Evolutionary conservation across 495 filamentous ascomycete genomes (phyloP), one percentile per base, ranked within the genome.

Genomic region (Trichoderma reesei): DNA sequence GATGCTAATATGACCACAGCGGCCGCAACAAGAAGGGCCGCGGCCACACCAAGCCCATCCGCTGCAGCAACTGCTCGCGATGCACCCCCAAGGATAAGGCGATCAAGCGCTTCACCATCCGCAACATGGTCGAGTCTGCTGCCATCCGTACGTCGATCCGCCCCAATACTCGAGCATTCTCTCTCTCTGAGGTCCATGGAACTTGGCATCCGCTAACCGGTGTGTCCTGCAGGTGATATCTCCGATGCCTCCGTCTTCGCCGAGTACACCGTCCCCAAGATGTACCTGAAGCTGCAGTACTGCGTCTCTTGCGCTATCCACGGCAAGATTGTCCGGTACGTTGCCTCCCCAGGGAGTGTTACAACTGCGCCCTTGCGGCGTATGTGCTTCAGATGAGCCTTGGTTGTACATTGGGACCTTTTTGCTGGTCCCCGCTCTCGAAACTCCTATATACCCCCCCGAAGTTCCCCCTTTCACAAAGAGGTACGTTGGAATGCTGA

Each of bases 221-320:
- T 48, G 41, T 65, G 26, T 26, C 26, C 56, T 60, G 41, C 78
- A 98, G 93, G 93, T 90, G 94, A 99, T 92, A 98, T 99, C 81
- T 96, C 92, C 68, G 94, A 99, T 74, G 94, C 94, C 73, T 98
- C 94, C 70, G 94, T 99, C 78, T 98, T 97, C 85, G 80, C 89
- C 68, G 94, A 99, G 83, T 99, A 99, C 84, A 89, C 91, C 65
- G 92, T 99, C 78, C 94, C 94, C 79, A 99, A 99, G 87, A 99
- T 99, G 94, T 99, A 99, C 88, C 84, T 99, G 78, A 99, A 99
- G 87, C 88, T 99, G 77, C 94, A 99, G 85, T 99, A 99, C 90
- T 99, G 94, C 79, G 94, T 98, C 74, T 98, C 95, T 76, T 98
- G 94, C 82, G 94, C 94, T 71, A 98, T 99, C 73, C 94, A 98